These are phyloP conservation scores for Pelargonium citronellum DNA, from an alignment of 441 rosid genomes.

Conservation along the genomic window DNA sequence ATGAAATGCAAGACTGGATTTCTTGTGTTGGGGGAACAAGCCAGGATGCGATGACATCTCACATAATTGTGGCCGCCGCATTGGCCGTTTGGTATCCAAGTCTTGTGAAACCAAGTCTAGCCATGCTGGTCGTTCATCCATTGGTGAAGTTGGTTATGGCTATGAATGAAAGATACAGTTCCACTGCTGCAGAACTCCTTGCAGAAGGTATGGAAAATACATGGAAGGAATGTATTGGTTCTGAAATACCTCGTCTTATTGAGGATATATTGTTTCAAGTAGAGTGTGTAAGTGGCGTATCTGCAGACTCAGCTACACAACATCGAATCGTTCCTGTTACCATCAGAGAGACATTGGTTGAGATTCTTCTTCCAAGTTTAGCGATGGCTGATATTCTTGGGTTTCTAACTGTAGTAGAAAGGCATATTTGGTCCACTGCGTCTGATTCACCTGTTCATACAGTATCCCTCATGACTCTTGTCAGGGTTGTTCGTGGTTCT, in stretches of 20 bases:
- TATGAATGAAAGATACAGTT: slow-evolving; percentile 81
- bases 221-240: slow-evolving; percentile 67
- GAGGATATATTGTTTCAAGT: slow-evolving; percentile 83
- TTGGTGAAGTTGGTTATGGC: slow-evolving; percentile 87
- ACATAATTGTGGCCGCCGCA: slow-evolving; percentile 92
- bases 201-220: slow-evolving; percentile 88
- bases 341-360: slow-evolving; percentile 69
- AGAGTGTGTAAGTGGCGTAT: slow-evolving; percentile 68
- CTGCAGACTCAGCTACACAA: slow-evolving; percentile 35
- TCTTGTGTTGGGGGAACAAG: slow-evolving; percentile 93
- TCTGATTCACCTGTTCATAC: slow-evolving; percentile 88
- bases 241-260: slow-evolving; percentile 75
- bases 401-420: slow-evolving; percentile 68
- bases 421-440: slow-evolving; percentile 96
- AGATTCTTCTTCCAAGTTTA: slow-evolving; percentile 79
- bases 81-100: slow-evolving; percentile 93
- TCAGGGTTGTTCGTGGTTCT: slow-evolving; percentile 71
- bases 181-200: slow-evolving; percentile 89
- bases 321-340: slow-evolving; percentile 47
- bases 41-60: slow-evolving; percentile 97
- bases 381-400: slow-evolving; percentile 76
- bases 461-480: slow-evolving; percentile 62
- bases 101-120: slow-evolving; percentile 74
- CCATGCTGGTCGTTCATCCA: slow-evolving; percentile 63
- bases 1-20: slow-evolving; percentile 91